Conservation (phyloP, 441 rosid genomes). For the Populus hybrid region DNA sequence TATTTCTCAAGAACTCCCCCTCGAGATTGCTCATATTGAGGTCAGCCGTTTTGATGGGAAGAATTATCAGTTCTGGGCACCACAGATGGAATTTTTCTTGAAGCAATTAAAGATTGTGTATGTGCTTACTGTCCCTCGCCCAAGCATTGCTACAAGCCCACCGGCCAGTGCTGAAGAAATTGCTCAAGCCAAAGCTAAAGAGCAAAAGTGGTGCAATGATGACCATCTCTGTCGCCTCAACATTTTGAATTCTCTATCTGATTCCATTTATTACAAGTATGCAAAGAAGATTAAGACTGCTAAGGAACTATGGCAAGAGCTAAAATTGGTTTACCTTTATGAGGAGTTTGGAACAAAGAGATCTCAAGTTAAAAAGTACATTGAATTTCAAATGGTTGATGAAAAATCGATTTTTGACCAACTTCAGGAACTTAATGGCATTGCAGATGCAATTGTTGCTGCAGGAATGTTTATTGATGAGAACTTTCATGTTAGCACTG, state of each 20-base stretch:
- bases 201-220: conserved; percentile 59
- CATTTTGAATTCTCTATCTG: conserved; percentile 68
- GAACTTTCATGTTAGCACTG: conserved; percentile 65
- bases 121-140: conserved; percentile 61
- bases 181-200: conserved; percentile 35
- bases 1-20: conserved; percentile 20
- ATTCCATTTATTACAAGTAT: conserved; percentile 58
- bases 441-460: conserved; percentile 61
- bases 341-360: conserved; percentile 64
- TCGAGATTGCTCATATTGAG: conserved; percentile 29
- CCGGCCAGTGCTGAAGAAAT: conserved; percentile 31
- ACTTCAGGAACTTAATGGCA: conserved; percentile 55
- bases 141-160: conserved; percentile 26
- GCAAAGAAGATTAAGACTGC: conserved; percentile 49
- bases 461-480: conserved; percentile 63
- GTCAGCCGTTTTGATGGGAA: conserved; percentile 72
- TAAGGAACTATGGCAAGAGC: conserved; percentile 77
- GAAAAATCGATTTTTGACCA: conserved; percentile 58
- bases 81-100: conserved; percentile 56
- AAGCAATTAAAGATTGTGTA: conserved; percentile 59
- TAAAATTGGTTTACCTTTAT: conserved; percentile 55
- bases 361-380: conserved; percentile 66
- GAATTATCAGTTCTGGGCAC: conserved; percentile 60
- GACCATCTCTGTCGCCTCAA: conserved; percentile 56
- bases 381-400: conserved; percentile 67